Conservation (phyloP, 106 monocot genomes). For the Agapanthus africanus region DNA sequence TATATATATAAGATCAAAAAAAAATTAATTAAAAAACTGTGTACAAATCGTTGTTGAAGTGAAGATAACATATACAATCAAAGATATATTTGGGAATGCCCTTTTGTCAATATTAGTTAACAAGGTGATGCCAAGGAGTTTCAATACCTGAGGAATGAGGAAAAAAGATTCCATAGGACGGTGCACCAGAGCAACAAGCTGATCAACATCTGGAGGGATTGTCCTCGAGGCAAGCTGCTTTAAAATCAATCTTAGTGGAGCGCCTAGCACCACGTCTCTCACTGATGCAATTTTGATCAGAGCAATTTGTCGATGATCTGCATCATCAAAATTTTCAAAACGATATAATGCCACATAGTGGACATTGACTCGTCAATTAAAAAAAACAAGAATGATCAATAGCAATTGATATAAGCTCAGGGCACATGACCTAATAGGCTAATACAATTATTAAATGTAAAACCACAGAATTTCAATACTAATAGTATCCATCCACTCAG, state of each 20-base stretch:
- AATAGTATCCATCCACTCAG: background rate
- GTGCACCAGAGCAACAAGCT: conserved; percentile 79
- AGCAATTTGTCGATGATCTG: conserved; percentile 68
- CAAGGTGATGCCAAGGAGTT: too few species aligned
- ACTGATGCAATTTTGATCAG: conserved; percentile 90
- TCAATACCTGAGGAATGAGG: conserved; percentile 91
- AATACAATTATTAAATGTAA: background rate
- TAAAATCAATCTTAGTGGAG: conserved; percentile 72
- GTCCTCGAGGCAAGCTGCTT: conserved; percentile 69
- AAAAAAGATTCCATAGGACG: conserved; percentile 90
- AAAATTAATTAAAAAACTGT: too few species aligned
- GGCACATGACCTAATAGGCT: background rate
- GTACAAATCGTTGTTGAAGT: too few species aligned
- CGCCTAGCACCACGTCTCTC: conserved; percentile 95
- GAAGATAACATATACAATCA: too few species aligned
- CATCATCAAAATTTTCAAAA: conserved; percentile 14
- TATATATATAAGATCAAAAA: too few species aligned
- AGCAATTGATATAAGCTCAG: background rate
- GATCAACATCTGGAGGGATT: conserved; percentile 46
- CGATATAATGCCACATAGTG: background rate
- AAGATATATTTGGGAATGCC: too few species aligned
- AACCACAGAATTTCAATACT: background rate
- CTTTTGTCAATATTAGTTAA: too few species aligned
- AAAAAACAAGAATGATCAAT: background rate
- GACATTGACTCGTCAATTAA: background rate